A percentile compares a stretch with the other conserved stretches of the same genome.
Evolutionary conservation across 2,329 filamentous ascomycete species (phyloP).

Genomic region (Teratosphaeria zuluensis): DNA sequence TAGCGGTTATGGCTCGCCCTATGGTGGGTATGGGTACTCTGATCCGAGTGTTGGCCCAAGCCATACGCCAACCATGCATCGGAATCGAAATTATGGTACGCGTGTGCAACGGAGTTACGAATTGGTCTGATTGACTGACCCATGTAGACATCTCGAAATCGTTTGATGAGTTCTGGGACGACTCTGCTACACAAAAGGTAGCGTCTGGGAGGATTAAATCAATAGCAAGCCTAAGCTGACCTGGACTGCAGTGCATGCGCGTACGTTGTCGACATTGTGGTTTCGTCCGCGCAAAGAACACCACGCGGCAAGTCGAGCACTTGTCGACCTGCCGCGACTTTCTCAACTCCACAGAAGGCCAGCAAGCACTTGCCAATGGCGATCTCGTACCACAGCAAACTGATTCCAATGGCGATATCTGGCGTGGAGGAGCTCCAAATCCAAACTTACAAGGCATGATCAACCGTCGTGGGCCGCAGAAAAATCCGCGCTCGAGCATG

Average conservation of each 20-base stretch:
- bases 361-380: conserved; percentile 23
- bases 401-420: conserved; percentile 24
- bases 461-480: conserved; percentile 4
- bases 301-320: conserved; percentile 42
- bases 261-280: conserved; percentile 41
- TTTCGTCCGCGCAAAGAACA: conserved; percentile 42
- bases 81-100: conserved; percentile 15
- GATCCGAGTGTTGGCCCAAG: conserved; percentile 5
- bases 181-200: conserved; percentile 19
- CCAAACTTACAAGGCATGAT: conserved; percentile 35
- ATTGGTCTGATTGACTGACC: neutral
- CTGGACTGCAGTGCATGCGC: conserved; percentile 34
- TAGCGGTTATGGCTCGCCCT: conserved; percentile 7
- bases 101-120: neutral
- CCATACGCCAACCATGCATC: conserved; percentile 13
- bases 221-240: neutral
- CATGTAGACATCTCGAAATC: conserved; percentile 7
- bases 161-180: conserved; percentile 24
- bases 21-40: neutral
- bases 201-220: neutral
- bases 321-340: conserved; percentile 37
- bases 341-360: conserved; percentile 35
- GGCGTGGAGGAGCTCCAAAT: conserved; percentile 39
- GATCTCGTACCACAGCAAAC: conserved; percentile 7
- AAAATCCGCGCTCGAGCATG: conserved; percentile 18